These are phyloP conservation scores for Heliosperma pusillum DNA, from an alignment of 148 eudicot genomes.

Conservation along the genomic window DNA sequence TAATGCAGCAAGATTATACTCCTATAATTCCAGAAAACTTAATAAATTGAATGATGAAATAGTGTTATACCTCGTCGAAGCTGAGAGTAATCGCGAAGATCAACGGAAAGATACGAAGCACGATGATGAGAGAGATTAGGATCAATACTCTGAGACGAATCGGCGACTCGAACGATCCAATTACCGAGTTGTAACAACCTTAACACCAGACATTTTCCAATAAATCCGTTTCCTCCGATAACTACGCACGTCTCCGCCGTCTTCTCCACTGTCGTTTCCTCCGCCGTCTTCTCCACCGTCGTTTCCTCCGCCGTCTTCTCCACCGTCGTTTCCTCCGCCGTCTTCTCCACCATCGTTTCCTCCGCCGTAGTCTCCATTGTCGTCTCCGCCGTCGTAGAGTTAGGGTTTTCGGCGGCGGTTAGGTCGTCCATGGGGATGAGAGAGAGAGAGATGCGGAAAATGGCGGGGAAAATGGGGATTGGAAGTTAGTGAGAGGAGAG, in stretches of 20 bases:
- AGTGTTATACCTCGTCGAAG: conserved; percentile 46
- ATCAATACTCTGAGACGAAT: conserved; percentile 36
- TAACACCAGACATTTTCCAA: conserved; percentile 61
- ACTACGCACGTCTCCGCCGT: conserved; percentile 55
- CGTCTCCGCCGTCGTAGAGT: not conserved
- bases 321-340: no score
- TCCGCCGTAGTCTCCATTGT: no score
- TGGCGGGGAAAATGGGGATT: not conserved
- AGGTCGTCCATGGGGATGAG: conserved; percentile 27
- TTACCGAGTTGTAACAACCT: conserved; percentile 57
- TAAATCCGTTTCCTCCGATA: conserved; percentile 61
- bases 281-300: not conserved
- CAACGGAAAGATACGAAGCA: conserved; percentile 52
- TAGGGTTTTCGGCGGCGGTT: conserved; percentile 21
- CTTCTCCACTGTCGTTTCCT: not conserved
- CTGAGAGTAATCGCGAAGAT: conserved; percentile 50
- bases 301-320: no score
- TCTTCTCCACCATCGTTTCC: no score
- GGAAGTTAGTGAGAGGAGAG: conserved; percentile 15
- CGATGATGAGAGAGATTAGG: conserved; percentile 39
- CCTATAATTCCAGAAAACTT: not conserved
- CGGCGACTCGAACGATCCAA: conserved; percentile 80
- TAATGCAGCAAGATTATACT: not conserved
- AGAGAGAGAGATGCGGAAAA: conserved; percentile 17
- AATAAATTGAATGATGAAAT: not conserved